A percentile compares a stretch with the other conserved stretches of the same genome.
These are phyloP conservation scores for Aspergillus baeticus DNA, from an alignment of 495 filamentous ascomycete genomes.

Conservation along the genomic window DNA sequence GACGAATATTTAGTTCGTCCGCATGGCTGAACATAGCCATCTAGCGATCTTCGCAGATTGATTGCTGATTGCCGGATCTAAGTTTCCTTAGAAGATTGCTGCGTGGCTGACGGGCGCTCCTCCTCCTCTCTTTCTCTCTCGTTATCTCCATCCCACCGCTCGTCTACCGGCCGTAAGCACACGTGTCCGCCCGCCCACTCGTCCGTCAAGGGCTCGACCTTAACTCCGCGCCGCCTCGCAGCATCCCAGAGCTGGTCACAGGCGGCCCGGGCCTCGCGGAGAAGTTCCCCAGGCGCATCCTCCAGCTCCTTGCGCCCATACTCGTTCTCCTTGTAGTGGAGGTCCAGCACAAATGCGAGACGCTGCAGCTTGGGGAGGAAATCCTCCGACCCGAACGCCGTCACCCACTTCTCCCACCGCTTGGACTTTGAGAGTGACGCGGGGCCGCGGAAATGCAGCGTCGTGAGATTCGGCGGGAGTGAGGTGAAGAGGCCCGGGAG, in stretches of 20 bases:
- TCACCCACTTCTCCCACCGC: slow-evolving; percentile 23
- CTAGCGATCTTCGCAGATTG: too few relatives aligned
- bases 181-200: slow-evolving; percentile 1
- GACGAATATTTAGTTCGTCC: too few relatives aligned
- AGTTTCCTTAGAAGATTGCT: too few relatives aligned
- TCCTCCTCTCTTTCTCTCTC: too few relatives aligned
- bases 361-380: slow-evolving; percentile 22
- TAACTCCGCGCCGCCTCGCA: slow-evolving; percentile 14
- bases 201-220: slow-evolving; percentile 8
- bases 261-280: slow-evolving; percentile 14
- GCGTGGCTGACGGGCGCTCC: not conserved
- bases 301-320: not conserved
- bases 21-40: too few relatives aligned
- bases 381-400: slow-evolving; percentile 8
- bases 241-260: slow-evolving; percentile 19
- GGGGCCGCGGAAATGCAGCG: slow-evolving; percentile 24
- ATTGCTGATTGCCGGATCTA: too few relatives aligned
- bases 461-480: slow-evolving; percentile 20
- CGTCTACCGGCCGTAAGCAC: slow-evolving; percentile 11
- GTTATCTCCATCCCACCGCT: too few relatives aligned
- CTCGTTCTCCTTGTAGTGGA: slow-evolving; percentile 12
- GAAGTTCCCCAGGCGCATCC: slow-evolving; percentile 8
- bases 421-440: slow-evolving; percentile 16
- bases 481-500: slow-evolving; percentile 18
- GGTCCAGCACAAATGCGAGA: slow-evolving; percentile 23